Evolutionary conservation across 345 rosid genomes (phyloP).

Genomic region (Conringia planisiliqua): DNA sequence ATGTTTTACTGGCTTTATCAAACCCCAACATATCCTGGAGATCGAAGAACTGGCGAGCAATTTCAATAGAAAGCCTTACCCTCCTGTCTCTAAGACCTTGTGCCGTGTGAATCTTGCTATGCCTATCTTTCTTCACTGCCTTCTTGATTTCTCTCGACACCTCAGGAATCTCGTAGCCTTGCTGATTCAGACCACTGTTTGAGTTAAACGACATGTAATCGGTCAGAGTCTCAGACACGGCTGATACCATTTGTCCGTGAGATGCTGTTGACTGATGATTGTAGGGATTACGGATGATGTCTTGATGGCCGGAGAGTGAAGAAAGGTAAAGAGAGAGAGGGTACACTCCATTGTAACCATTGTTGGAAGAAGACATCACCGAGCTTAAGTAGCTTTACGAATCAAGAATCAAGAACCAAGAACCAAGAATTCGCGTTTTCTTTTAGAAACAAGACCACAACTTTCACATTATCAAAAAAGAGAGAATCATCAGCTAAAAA

Average conservation of each 20-base stretch:
- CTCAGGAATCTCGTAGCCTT: slow-evolving; percentile 16
- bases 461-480: slow-evolving; percentile 30
- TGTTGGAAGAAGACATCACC: slow-evolving; percentile 27
- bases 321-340: slow-evolving; percentile 32
- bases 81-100: slow-evolving; percentile 80
- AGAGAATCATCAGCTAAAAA: neutral
- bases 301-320: slow-evolving; percentile 23
- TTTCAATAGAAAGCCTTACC: slow-evolving; percentile 71
- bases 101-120: slow-evolving; percentile 76
- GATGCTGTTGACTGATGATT: slow-evolving; percentile 14
- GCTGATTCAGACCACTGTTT: slow-evolving; percentile 10
- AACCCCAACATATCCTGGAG: slow-evolving; percentile 86
- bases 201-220: slow-evolving; percentile 28
- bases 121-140: slow-evolving; percentile 56
- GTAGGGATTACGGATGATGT: slow-evolving; percentile 19
- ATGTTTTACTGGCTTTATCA: slow-evolving; percentile 80
- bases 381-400: neutral
- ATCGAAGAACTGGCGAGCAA: slow-evolving; percentile 72
- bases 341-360: slow-evolving; percentile 22
- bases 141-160: slow-evolving; percentile 22
- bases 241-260: slow-evolving; percentile 21
- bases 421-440: neutral
- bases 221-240: slow-evolving; percentile 16
- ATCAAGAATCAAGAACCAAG: slow-evolving; percentile 1
- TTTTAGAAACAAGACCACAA: neutral